Evolutionary conservation across 331 rosid species (phyloP).

Genomic region (Quercus lobata): DNA sequence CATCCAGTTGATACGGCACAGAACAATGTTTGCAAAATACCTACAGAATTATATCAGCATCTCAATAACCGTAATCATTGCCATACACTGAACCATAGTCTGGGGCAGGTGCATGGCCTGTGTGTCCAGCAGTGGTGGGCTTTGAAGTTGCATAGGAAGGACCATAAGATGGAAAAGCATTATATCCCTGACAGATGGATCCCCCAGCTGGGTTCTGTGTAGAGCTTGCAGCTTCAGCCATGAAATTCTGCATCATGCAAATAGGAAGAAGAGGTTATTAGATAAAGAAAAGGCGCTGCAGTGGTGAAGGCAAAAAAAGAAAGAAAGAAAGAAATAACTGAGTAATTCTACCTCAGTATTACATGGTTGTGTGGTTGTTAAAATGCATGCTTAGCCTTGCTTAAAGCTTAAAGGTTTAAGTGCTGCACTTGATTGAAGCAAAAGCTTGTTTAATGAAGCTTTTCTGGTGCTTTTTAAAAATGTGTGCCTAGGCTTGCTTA

Average conservation of each 20-base stretch:
- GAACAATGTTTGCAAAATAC: background rate
- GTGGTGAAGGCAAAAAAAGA: background rate
- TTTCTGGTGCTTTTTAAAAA: too few species aligned
- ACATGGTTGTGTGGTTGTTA: background rate
- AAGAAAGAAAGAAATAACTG: background rate
- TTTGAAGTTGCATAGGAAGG: conserved; percentile 48
- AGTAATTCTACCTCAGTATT: background rate
- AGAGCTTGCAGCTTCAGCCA: conserved; percentile 59
- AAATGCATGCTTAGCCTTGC: too few species aligned
- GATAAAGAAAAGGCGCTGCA: background rate
- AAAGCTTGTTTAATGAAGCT: too few species aligned
- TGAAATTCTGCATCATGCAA: conserved; percentile 43
- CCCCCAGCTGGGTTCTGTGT: conserved; percentile 42
- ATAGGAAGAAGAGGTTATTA: background rate
- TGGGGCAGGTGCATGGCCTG: conserved; percentile 43
- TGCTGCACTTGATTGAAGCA: too few species aligned
- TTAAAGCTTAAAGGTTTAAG: too few species aligned
- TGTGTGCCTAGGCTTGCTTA: too few species aligned
- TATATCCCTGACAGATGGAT: conserved; percentile 41
- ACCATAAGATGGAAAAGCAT: conserved; percentile 42
- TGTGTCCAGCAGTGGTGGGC: conserved; percentile 28
- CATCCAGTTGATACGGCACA: background rate
- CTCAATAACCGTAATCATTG: conserved; percentile 36
- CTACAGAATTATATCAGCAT: background rate
- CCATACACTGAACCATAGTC: conserved; percentile 53